Evolutionary conservation across 163 green algal genomes (phyloP), one percentile per base, ranked within the genome.

Genomic region (Prototheca cutis): DNA sequence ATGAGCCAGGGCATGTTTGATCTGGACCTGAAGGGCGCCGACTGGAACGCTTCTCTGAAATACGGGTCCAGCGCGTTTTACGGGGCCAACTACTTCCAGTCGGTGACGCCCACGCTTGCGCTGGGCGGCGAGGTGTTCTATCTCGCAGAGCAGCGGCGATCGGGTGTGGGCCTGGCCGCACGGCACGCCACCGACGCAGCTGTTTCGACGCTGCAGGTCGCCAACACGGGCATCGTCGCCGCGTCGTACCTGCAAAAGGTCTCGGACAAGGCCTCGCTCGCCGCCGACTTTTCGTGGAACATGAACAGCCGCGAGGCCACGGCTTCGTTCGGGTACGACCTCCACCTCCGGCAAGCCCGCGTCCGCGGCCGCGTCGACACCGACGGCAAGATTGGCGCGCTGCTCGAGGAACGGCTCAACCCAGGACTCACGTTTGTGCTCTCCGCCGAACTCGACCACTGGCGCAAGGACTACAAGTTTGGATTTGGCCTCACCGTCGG

Each of bases 1-100:
- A 88, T 91, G 79, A 88, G 74, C 4, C 90, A 98, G 67, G 66
- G 65, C 58, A 90, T 90, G 77, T 60, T 81, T 53, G 90, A 97
- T 59, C 32, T 89, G 0, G 87, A 96, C 58, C 10, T 93, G 36
- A 93, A 90, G 78, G 91, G 92, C 29, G 62, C 54, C 5, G 90
- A 98, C 78, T 98, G 84, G 81, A 95, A 99, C 59, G 80, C 76
- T 6, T 89, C 97, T 82, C 15, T 95, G 39, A 97, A 99, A 75
- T 58, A 88, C 28, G 92, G 92, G 42, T 70, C 70, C 48, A 59
- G 36, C 59, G 91, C 77, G 61, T 98, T 98, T 70, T 90, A 87
- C 32, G 88, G 88, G 3, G 60, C 64, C 24, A 95, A 94, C 74
- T 96, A 94, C 72, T 86, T 96, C 59, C 90, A 98, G 79, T 94